Evolutionary conservation across 331 rosid species (phyloP).

Genomic region (Cydonia oblonga): DNA sequence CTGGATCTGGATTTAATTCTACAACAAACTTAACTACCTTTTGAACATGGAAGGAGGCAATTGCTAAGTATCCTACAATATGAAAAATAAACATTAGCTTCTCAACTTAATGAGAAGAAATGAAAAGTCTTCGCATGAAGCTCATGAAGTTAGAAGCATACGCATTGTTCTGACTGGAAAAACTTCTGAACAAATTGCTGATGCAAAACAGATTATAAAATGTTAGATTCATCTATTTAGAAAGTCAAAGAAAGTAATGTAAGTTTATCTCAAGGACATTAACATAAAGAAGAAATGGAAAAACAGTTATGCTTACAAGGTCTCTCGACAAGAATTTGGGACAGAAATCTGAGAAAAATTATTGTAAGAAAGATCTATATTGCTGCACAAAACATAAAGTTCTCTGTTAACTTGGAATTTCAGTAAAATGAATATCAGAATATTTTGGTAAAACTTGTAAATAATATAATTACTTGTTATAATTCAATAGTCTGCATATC

Average conservation of each 20-base stretch:
- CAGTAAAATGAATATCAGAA: not conserved
- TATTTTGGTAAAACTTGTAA: not conserved
- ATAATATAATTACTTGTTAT: not conserved
- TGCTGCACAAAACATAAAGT: conserved; percentile 4
- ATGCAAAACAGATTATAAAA: not conserved
- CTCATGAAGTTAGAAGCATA: conserved; percentile 1
- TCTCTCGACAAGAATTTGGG: conserved; percentile 1
- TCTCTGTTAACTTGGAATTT: not conserved
- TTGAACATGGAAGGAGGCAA: conserved; percentile 8
- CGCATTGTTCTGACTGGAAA: conserved; percentile 1
- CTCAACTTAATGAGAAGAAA: not conserved
- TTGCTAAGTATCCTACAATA: conserved; percentile 5
- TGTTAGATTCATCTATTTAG: not conserved
- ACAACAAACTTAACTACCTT: not conserved
- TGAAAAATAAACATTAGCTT: not conserved
- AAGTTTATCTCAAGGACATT: not conserved
- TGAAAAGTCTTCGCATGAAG: not conserved
- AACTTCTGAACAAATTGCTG: conserved; percentile 21
- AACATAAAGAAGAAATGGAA: not conserved
- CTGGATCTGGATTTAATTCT: not conserved
- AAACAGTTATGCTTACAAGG: conserved; percentile 5
- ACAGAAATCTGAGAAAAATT: conserved; percentile 6
- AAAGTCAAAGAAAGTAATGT: not conserved
- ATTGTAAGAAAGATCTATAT: conserved; percentile 17
- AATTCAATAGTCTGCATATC: not conserved